phyloP scores from a whole-genome alignment of 225 moss, liverwort and hornwort genomes.

The Marchantia paleacea region DNA sequence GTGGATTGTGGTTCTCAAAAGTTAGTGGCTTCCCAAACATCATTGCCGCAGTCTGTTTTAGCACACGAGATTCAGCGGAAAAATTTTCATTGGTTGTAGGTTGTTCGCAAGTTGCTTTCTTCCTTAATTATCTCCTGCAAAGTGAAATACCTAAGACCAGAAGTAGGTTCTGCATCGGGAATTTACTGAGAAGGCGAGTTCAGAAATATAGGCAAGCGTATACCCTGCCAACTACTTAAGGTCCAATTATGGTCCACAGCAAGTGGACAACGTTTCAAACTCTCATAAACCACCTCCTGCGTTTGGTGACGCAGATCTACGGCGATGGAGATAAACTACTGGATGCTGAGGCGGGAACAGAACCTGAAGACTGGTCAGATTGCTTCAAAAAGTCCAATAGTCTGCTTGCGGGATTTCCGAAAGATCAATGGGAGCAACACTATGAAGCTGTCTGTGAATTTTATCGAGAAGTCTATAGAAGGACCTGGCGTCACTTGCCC shows the following conservation, averaged over 20 bases:
- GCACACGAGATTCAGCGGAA: neutral
- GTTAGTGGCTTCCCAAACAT: neutral
- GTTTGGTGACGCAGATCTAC: conserved; percentile 56
- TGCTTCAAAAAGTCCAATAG: conserved; percentile 61
- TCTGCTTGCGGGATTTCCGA: conserved; percentile 24
- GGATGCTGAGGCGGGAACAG: conserved; percentile 56
- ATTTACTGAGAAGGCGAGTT: neutral
- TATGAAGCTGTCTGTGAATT: conserved; percentile 54
- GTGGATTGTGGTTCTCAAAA: neutral
- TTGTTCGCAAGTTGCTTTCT: neutral
- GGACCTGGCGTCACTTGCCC: conserved; percentile 75
- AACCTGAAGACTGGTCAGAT: conserved; percentile 77
- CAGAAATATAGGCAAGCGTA: neutral
- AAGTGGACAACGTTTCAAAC: neutral
- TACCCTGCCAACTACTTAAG: neutral
- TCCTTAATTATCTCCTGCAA: neutral
- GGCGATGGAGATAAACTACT: conserved; percentile 88
- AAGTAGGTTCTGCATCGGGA: neutral
- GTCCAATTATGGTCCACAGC: neutral
- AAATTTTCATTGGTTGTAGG: neutral
- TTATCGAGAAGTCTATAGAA: conserved; percentile 83
- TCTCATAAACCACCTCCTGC: neutral
- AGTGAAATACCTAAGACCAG: neutral
- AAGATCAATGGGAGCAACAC: conserved; percentile 50
- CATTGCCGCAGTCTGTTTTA: neutral